Percentiles rank a stretch among this genome's conserved stretches.
Conservation (phyloP, 1,284 basidiomycete species). For the Sanghuangporus baumii region DNA sequence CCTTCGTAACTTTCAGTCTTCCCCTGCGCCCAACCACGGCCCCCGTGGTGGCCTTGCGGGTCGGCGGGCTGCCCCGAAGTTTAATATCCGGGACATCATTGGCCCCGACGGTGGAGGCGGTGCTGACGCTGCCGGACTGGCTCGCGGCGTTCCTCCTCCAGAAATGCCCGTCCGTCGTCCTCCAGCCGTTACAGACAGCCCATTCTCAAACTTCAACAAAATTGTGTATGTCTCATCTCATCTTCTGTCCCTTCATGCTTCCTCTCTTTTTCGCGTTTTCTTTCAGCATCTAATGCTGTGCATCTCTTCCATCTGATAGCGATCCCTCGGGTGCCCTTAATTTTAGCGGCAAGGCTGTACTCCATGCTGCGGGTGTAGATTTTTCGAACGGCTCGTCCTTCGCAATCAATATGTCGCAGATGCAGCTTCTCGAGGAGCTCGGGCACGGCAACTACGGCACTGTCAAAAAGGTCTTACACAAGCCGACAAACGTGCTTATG, state of each 20-base stretch:
- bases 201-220: slow-evolving; percentile 90
- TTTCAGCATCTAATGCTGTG: slow-evolving; percentile 7
- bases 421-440: slow-evolving; percentile 88
- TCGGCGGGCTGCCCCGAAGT: slow-evolving; percentile 50
- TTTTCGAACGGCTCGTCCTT: slow-evolving; percentile 92
- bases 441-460: slow-evolving; percentile 97
- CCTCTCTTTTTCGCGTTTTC: slow-evolving; percentile 10
- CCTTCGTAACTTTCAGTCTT: slow-evolving; percentile 24
- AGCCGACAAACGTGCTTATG: slow-evolving; percentile 93
- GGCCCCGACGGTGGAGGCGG: slow-evolving; percentile 38
- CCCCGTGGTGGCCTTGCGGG: slow-evolving; percentile 37
- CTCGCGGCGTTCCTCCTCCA: slow-evolving; percentile 50
- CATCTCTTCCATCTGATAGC: slow-evolving; percentile 34
- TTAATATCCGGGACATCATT: slow-evolving; percentile 60
- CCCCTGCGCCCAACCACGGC: slow-evolving; percentile 21
- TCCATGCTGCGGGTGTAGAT: slow-evolving; percentile 91
- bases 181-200: slow-evolving; percentile 51
- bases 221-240: slow-evolving; percentile 69
- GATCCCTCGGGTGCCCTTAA: slow-evolving; percentile 94
- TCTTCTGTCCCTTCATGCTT: slow-evolving; percentile 6
- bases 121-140: slow-evolving; percentile 61
- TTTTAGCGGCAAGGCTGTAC: slow-evolving; percentile 89
- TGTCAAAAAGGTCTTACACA: slow-evolving; percentile 93
- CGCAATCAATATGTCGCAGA: slow-evolving; percentile 93
- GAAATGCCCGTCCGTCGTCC: slow-evolving; percentile 38